Evolutionary conservation across 768 basidiomycete genomes (phyloP), one percentile per base, ranked within the genome.

Genomic region (Rhodotorula diobovata): DNA sequence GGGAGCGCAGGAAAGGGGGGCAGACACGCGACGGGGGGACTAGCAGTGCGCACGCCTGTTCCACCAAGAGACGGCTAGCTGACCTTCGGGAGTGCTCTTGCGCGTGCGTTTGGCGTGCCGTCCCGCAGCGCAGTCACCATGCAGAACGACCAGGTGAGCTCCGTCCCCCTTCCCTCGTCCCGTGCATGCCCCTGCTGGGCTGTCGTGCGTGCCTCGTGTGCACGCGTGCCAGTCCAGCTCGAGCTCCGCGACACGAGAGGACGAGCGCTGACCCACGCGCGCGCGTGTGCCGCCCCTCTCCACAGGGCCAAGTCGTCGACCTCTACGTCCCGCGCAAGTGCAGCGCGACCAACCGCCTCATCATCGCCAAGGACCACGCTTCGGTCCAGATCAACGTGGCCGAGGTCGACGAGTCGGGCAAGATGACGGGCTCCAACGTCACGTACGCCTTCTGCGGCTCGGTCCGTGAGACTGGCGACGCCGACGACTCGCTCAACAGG

Each of bases 271-370:
- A 64, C 57, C 18, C 46, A 1, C 5, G 23, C 45, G 16, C 23
- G 1, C 50, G 7, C 32, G 12, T n/a, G n/a, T n/a, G n/a, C n/a
- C n/a, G n/a, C n/a, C n/a, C n/a, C n/a, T n/a, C n/a, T 11, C 28
- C 73, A 11, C 68, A 96, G 91, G 95, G 96, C 84, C 85, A 91
- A 81, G 94, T 99, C 82, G 96, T 99, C 81, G 96, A 98, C 86
- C 93, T 99, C 83, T 99, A 99, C 85, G 94, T 98, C 80, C 96
- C 96, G 83, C 91, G 96, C 86, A 98, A 98, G 84, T 98, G 96
- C 76, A 71, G 72, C 45, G 78, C 78, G 45, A 79, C 78, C 41
- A 79, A 94, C 87, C 93, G 95, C 77, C 85, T 99, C 80, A 97
- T 99, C 84, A 97, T 90, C 75, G 91, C 95, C 78, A 98, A 98